Evolutionary conservation across 2,329 filamentous ascomycete genomes (phyloP), one percentile per base, ranked within the genome.

Genomic region (Pseudogymnoascus sp.): DNA sequence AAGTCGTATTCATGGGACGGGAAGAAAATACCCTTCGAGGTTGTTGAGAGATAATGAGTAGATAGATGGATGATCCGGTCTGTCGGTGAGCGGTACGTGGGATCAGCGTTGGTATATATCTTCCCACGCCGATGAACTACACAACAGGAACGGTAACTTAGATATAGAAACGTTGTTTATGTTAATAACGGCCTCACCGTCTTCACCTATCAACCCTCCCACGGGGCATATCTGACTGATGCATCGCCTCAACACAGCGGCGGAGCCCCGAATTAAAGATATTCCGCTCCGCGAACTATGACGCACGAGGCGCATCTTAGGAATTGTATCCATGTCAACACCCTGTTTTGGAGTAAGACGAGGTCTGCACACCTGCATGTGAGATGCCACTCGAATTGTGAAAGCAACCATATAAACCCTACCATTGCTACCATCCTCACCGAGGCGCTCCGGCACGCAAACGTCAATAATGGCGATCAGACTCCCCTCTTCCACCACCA

Each of bases 401-500:
- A 57, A 57, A 57, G 47, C 26, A 34, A n/a, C 47, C 47, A 57
- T 57, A 57, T 57, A 57, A 57, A 57, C 51, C 29, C 51, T 57
- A 34, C 51, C n/a, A 57, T 57, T 57, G 11, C 18, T 57, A 57
- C 11, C n/a, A 57, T 34, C 29, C 3, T 57, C 51, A 18, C 26
- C 51, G 51, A 34, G n/a, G 29, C 26, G 29, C 51, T 21, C 29
- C 29, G n/a, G 51, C 51, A 57, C 29, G 29, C 29, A 57, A 21
- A 7, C 51, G n/a, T 26, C 34, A 14, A 61, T 42, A 34, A 61
- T 61, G 59, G 12, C 59, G 36, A 42, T 42, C 62, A 61, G 34
- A 39, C n/a, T 63, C 42, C 39, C 62, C 34, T 21, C 6, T 12
- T 36, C 11, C 59, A 23, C 34, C 31, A 11, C 34, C 59, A 61